A percentile compares a stretch with the other conserved stretches of the same genome.
These are phyloP conservation scores for Fusarium sp. DNA, from an alignment of 2,329 filamentous ascomycete species.

Conservation along the genomic window DNA sequence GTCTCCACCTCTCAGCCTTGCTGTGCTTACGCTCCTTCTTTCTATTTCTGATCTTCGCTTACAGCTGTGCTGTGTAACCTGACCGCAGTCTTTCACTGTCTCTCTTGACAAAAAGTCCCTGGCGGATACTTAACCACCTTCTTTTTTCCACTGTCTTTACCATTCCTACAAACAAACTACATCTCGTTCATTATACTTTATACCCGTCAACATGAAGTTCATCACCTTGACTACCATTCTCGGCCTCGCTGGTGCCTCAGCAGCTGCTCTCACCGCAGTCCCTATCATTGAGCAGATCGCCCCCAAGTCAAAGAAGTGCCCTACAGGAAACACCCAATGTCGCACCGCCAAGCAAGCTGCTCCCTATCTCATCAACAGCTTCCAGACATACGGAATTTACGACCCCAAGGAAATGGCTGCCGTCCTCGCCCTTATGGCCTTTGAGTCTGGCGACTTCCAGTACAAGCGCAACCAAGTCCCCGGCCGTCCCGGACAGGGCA, in stretches of 20 bases:
- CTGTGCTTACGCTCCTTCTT: constrained; percentile 14
- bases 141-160: background rate
- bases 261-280: constrained; percentile 46
- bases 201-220: constrained; percentile 47
- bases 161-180: background rate
- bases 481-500: constrained; percentile 76
- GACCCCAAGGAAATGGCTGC: constrained; percentile 73
- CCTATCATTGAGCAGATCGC: constrained; percentile 65
- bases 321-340: constrained; percentile 68
- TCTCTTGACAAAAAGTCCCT: constrained; percentile 15
- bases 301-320: constrained; percentile 68
- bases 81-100: constrained; percentile 9
- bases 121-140: constrained; percentile 21
- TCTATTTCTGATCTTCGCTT: constrained; percentile 5
- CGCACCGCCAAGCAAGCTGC: constrained; percentile 73
- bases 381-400: constrained; percentile 68
- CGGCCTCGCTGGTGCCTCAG: constrained; percentile 32
- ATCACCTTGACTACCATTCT: constrained; percentile 37
- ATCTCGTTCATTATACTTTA: background rate
- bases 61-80: constrained; percentile 2
- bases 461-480: constrained; percentile 75
- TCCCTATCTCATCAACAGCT: constrained; percentile 65
- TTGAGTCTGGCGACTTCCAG: constrained; percentile 76
- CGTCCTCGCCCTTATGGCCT: constrained; percentile 76
- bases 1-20: background rate